Conservation (phyloP, 2,329 filamentous ascomycete species). For the Talaromyces sp. region DNA sequence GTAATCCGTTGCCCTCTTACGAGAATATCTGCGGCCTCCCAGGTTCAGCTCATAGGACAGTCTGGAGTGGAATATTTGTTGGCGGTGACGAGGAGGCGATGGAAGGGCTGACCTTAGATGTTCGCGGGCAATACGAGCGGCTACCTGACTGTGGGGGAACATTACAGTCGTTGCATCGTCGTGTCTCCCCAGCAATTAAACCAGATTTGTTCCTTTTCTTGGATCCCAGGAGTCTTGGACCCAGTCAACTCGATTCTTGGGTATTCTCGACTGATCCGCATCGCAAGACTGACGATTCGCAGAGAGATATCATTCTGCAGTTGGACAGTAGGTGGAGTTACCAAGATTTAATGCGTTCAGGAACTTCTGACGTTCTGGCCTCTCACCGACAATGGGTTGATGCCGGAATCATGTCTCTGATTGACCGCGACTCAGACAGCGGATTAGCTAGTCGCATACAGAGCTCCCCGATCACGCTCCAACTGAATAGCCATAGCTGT, state of each 20-base stretch:
- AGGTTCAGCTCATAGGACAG: constrained; percentile 39
- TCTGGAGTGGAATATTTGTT: constrained; percentile 49
- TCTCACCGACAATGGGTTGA: constrained; percentile 33
- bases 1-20: constrained; percentile 37
- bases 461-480: constrained; percentile 20
- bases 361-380: constrained; percentile 26
- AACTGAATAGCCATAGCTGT: constrained; percentile 27
- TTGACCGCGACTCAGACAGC: not conserved
- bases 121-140: constrained; percentile 53
- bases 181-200: constrained; percentile 21
- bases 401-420: constrained; percentile 5
- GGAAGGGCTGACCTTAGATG: constrained; percentile 34
- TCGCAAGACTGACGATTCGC: constrained; percentile 48
- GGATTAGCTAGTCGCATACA: constrained; percentile 26
- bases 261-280: constrained; percentile 56
- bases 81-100: constrained; percentile 31
- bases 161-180: constrained; percentile 55
- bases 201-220: constrained; percentile 56
- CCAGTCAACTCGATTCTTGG: constrained; percentile 52
- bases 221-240: constrained; percentile 53
- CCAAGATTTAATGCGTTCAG: not conserved
- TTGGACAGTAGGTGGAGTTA: constrained; percentile 17
- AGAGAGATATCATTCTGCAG: constrained; percentile 46
- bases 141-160: constrained; percentile 60
- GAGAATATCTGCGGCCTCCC: constrained; percentile 43